Evolutionary conservation across 2,329 filamentous ascomycete species (phyloP), one percentile per base, ranked within the genome.

Genomic region (Phyllosticta citribraziliensis): DNA sequence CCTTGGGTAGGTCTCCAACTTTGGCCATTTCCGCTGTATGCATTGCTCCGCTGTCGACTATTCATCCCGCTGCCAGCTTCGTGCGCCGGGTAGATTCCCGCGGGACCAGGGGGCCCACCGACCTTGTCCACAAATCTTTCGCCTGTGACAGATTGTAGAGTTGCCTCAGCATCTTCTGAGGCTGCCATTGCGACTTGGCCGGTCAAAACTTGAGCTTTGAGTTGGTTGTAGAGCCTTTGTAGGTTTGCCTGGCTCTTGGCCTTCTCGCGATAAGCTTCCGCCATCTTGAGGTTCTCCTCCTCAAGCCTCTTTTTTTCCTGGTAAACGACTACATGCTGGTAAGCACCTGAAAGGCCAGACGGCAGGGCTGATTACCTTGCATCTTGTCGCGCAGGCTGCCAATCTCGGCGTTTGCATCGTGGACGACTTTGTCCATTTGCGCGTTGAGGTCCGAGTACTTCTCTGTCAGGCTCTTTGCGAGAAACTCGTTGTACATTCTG

Each of bases 401-500:
- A 60, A 93, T 88, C 67, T 93, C 85, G 0, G 82, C 73, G 67
- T 93, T 91, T 8, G 89, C 88, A 63, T 93, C 86, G 64, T 85
- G 83, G 54, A 91, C 82, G 1, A 89, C 78, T 66, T 87, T 88
- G 66, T 94, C 88, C 69, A 91, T 80, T 52, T 89, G 82, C 12
- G 80, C 74, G 65, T 79, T 88, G 17, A 94, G 75, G 2, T 72
- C 77, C 1, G 80, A 76, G 70, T 88, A 91, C 70, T 89, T 92
- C 11, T 91, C 88, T 0, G 83, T 84, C 64, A 95, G 75, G 10
- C 81, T 85, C 68, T 86, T 91, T 52, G 84, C 85, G 1, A 90
- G 75, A 66, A 88, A 85, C 66, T 91, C 86, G 70, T 96, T 89
- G 68, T 92, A 96, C 58, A 87, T 82, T 62, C 87, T 89, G 63